Evolutionary conservation across 2,329 filamentous ascomycete genomes (phyloP).

Genomic region (Helminthosporium solani): DNA sequence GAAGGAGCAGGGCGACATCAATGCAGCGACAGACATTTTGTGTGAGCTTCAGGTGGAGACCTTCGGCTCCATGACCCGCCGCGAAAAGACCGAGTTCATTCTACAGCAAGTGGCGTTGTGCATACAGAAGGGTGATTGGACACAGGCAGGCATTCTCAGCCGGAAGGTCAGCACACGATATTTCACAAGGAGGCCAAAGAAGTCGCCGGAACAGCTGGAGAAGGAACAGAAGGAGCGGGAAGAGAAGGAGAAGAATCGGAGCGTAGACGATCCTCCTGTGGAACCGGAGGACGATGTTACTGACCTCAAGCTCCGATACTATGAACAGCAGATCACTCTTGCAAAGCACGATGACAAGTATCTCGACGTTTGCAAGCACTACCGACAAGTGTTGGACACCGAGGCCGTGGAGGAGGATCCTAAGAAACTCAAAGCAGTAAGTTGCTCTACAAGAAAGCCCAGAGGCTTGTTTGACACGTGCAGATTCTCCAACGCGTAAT

Average conservation of each 20-base stretch:
- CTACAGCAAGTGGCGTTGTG: slow-evolving; percentile 91
- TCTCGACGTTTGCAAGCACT: slow-evolving; percentile 96
- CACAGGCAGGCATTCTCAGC: slow-evolving; percentile 86
- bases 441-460: slow-evolving; percentile 32
- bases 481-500: slow-evolving; percentile 91
- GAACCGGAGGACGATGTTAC: slow-evolving; percentile 87
- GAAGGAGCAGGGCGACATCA: slow-evolving; percentile 89
- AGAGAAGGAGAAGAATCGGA: slow-evolving; percentile 78
- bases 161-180: slow-evolving; percentile 97
- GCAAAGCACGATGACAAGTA: slow-evolving; percentile 98
- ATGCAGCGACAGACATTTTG: slow-evolving; percentile 84
- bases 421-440: slow-evolving; percentile 78
- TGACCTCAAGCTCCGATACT: slow-evolving; percentile 92
- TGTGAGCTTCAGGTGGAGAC: slow-evolving; percentile 99
- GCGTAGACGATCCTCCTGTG: slow-evolving; percentile 73
- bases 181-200: slow-evolving; percentile 85
- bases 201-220: slow-evolving; percentile 82
- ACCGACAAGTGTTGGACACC: slow-evolving; percentile 93
- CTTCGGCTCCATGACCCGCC: slow-evolving; percentile 94
- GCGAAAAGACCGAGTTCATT: slow-evolving; percentile 99
- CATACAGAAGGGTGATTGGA: slow-evolving; percentile 95
- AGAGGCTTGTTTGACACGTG: slow-evolving; percentile 11
- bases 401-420: slow-evolving; percentile 91
- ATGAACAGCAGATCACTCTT: slow-evolving; percentile 93
- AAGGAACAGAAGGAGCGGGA: slow-evolving; percentile 85